phyloP scores from a whole-genome alignment of 2,329 filamentous ascomycete species.

The Aspergillus neoniger region DNA sequence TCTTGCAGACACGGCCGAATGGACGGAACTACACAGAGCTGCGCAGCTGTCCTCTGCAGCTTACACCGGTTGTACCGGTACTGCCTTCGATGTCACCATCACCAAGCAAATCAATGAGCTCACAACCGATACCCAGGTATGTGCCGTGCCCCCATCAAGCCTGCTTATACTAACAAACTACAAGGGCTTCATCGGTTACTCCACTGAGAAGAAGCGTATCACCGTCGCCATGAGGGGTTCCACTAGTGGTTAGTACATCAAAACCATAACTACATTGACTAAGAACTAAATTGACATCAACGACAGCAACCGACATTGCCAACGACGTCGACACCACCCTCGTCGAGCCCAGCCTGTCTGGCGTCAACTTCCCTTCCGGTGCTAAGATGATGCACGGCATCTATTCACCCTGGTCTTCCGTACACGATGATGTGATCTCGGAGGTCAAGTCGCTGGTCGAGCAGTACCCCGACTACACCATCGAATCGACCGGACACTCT shows the following conservation, averaged over 20 bases:
- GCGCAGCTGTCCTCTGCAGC: conserved; percentile 35
- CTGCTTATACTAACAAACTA: background rate
- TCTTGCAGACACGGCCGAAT: conserved; percentile 20
- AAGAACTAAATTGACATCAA: background rate
- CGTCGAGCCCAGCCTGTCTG: conserved; percentile 28
- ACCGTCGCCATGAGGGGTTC: conserved; percentile 36
- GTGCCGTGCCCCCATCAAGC: background rate
- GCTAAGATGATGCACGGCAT: conserved; percentile 33
- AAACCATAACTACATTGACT: background rate
- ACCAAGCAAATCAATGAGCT: conserved; percentile 29
- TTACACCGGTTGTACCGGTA: conserved; percentile 29
- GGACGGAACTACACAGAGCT: conserved; percentile 26
- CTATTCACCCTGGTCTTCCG: conserved; percentile 29
- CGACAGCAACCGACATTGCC: conserved; percentile 22
- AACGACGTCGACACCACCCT: conserved; percentile 31
- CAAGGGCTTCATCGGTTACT: conserved; percentile 34
- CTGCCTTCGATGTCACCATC: conserved; percentile 34
- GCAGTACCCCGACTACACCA: conserved; percentile 31
- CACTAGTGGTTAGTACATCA: conserved; percentile 22
- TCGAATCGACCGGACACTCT: conserved; percentile 35
- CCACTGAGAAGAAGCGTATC: conserved; percentile 26
- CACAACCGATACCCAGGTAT: conserved; percentile 29
- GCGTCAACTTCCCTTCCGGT: conserved; percentile 30
- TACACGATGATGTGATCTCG: conserved; percentile 31
- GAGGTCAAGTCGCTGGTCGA: conserved; percentile 30